phyloP scores from a whole-genome alignment of 169 alveolate species.

The Plasmodium fragile region DNA sequence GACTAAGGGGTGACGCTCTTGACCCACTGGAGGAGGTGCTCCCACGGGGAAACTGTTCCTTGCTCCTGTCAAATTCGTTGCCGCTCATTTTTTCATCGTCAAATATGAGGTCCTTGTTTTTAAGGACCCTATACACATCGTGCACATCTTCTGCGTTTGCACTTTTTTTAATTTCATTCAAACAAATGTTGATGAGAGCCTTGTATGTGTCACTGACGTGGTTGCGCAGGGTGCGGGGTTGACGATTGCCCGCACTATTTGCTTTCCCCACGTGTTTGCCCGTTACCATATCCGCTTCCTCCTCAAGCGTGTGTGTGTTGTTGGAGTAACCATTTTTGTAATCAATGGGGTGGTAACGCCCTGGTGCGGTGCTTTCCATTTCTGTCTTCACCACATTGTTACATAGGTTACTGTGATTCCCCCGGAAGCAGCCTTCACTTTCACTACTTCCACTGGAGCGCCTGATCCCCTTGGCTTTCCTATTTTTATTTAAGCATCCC shows the following conservation, averaged over 20 bases:
- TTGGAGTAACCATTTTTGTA: neutral
- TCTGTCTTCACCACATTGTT: neutral
- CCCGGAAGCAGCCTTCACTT: neutral
- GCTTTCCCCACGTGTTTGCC: neutral
- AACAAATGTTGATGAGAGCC: constrained; percentile 45
- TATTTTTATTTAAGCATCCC: neutral
- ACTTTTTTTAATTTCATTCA: constrained; percentile 41
- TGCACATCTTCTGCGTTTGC: neutral
- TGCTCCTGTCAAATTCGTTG: neutral
- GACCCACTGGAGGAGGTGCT: neutral
- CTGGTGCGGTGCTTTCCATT: neutral
- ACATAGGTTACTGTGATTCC: neutral
- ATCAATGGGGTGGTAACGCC: neutral
- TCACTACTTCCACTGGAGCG: neutral
- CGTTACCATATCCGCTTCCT: neutral
- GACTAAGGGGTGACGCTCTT: neutral
- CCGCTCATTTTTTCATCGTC: neutral
- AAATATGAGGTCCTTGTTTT: neutral
- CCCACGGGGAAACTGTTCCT: neutral
- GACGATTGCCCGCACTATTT: neutral
- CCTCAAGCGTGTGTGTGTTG: neutral
- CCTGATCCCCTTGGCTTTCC: neutral
- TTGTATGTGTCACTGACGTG: constrained; percentile 63
- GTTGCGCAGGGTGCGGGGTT: neutral
- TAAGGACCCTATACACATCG: constrained; percentile 15